Conservation (phyloP, 129 eudicot species). For the Glebionis coronaria region DNA sequence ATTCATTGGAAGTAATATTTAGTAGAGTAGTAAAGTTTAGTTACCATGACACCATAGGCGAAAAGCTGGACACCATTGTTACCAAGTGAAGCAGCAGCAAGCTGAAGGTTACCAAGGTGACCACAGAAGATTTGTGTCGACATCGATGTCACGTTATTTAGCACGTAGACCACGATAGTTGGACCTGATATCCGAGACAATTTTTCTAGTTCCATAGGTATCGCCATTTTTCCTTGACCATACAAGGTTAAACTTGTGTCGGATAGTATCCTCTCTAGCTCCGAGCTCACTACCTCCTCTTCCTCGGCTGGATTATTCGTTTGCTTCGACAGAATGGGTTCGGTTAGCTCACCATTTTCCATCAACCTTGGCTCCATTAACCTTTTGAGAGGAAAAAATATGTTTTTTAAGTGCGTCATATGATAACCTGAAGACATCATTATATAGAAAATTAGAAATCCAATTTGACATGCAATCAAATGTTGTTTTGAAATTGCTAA, state of each 20-base stretch:
- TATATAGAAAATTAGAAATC: no score
- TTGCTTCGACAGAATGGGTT: constrained; percentile 8
- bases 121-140: constrained; percentile 57
- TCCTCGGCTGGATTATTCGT: background rate
- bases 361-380: constrained; percentile 8
- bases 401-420: background rate
- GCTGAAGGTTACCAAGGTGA: constrained; percentile 50
- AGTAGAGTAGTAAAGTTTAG: background rate
- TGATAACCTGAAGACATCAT: background rate
- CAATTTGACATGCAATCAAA: no score
- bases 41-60: constrained; percentile 47
- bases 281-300: constrained; percentile 21
- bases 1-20: background rate
- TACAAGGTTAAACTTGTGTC: constrained; percentile 23
- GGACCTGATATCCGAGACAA: constrained; percentile 43
- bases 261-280: constrained; percentile 35
- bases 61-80: constrained; percentile 49
- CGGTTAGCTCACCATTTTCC: constrained; percentile 9
- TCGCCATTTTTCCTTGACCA: constrained; percentile 26
- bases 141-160: constrained; percentile 44
- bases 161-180: constrained; percentile 41
- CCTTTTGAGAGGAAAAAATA: no score
- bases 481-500: no score
- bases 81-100: constrained; percentile 47
- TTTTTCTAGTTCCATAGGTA: constrained; percentile 23